phyloP scores from a whole-genome alignment of 768 basidiomycete species.

The Auriscalpium orientale region DNA sequence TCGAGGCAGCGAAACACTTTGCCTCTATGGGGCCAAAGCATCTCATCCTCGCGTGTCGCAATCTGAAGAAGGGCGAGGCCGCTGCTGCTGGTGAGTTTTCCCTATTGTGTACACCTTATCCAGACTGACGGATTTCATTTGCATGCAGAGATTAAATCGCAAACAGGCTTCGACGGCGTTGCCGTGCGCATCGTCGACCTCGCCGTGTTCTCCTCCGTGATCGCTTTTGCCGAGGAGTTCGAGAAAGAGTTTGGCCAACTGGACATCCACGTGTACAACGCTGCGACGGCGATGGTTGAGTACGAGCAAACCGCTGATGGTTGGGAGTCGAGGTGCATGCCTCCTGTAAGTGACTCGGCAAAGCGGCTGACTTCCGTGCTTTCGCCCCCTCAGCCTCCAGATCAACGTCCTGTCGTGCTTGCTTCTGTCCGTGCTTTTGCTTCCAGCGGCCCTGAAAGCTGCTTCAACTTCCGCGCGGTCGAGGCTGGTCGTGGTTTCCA shows the following conservation, averaged over 20 bases:
- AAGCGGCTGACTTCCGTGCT: too few species aligned
- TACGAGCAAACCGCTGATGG: slow-evolving; percentile 23
- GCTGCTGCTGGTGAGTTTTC: slow-evolving; percentile 20
- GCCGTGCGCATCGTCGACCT: slow-evolving; percentile 22
- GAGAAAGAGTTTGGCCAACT: not conserved
- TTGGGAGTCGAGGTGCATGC: slow-evolving; percentile 20
- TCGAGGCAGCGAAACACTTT: slow-evolving; percentile 40
- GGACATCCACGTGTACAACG: slow-evolving; percentile 21
- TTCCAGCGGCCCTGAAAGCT: slow-evolving; percentile 36
- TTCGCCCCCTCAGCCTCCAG: slow-evolving; percentile 30
- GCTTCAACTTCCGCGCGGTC: not conserved
- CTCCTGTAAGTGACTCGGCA: not conserved
- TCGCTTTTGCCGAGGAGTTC: slow-evolving; percentile 12
- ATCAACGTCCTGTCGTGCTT: slow-evolving; percentile 37
- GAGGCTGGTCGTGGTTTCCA: slow-evolving; percentile 9
- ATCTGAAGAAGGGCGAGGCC: slow-evolving; percentile 26
- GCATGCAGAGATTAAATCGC: slow-evolving; percentile 13
- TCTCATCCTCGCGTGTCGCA: slow-evolving; percentile 34
- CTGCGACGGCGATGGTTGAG: slow-evolving; percentile 13
- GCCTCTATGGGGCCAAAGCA: slow-evolving; percentile 35
- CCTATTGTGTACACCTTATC: slow-evolving; percentile 2
- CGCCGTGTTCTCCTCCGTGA: slow-evolving; percentile 16
- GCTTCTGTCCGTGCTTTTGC: slow-evolving; percentile 33
- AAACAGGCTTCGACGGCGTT: slow-evolving; percentile 6
- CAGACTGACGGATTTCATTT: not conserved